Evolutionary conservation across 495 filamentous ascomycete species (phyloP), one percentile per base, ranked within the genome.

Genomic region (Aspergillus sclerotioniger): DNA sequence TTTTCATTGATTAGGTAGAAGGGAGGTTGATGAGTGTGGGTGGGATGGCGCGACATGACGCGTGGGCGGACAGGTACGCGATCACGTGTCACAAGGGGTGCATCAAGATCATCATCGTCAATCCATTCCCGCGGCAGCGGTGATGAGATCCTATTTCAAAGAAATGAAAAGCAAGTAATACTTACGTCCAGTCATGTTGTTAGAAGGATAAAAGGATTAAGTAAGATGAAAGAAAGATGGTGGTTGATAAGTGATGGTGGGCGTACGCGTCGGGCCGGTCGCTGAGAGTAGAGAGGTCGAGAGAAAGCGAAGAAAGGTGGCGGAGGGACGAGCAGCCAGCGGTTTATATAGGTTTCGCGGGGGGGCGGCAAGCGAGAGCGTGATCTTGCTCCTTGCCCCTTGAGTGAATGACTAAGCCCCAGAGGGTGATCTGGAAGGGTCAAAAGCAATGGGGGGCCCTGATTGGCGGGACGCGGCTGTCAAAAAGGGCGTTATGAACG

Each of bases 131-230:
- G 48, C 29, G 31, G 17, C 50, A 55, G 65, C 67, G 33, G 57
- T 53, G 54, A 17, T 19, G 20, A 19, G 6, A 25, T 29, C n/a
- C 13, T 45, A 20, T 10, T 17, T 4, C 52, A 60, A 28, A 54
- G 51, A 67, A 12, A 20, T 35, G 58, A 20, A 64, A 46, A 37
- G 12, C 51, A 13, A 21, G 39, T 9, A 65, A 58, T 71, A 92
- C 91, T 90, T 84, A 96, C 91, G 91, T 90, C 91, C 91, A 90
- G 91, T 92, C 91, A 96, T 96, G 62, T 75, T 90, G 83, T 16
- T 17, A 63, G 51, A 53, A 57, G 21, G n/a, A 39, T 61, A 64
- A 60, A 49, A 58, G 43, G 56, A 32, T 61, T 61, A 46, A 62
- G 57, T 51, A 47, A 59, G 62, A 71, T 71, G 61, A 54, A 53